Percentiles rank a stretch among this genome's conserved stretches.
phyloP scores from a whole-genome alignment of 164 flowering plant genomes.

The Aristolochia fimbriata region DNA sequence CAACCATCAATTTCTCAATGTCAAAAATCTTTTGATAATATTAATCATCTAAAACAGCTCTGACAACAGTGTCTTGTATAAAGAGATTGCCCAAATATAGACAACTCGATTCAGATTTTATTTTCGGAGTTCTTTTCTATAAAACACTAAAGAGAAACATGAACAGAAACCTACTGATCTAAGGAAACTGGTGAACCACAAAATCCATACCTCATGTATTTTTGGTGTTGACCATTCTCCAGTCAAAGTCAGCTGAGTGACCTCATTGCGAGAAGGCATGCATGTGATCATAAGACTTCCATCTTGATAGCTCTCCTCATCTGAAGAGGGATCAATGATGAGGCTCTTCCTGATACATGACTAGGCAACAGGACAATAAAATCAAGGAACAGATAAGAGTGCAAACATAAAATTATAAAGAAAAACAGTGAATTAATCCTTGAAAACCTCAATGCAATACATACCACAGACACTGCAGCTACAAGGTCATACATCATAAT shows the following conservation, averaged over 20 bases:
- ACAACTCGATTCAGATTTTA: neutral
- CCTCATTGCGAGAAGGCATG: constrained; percentile 91
- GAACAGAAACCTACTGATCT: too few relatives aligned
- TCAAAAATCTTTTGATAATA: too few relatives aligned
- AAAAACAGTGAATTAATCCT: too few relatives aligned
- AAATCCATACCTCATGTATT: constrained; percentile 54
- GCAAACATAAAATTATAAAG: too few relatives aligned
- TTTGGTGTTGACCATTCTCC: constrained; percentile 92
- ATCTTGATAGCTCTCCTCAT: constrained; percentile 84
- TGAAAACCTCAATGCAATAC: constrained; percentile 1
- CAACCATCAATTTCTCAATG: too few relatives aligned
- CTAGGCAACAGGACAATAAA: constrained; percentile 18
- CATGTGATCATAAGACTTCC: constrained; percentile 78
- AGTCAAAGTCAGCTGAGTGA: constrained; percentile 76
- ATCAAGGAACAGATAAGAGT: too few relatives aligned
- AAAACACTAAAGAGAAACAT: neutral
- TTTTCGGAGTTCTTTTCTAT: neutral
- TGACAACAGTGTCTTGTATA: too few relatives aligned
- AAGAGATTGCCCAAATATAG: neutral
- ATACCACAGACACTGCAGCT: constrained; percentile 88
- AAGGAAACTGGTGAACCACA: too few relatives aligned
- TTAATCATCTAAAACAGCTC: too few relatives aligned
- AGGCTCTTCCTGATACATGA: constrained; percentile 68
- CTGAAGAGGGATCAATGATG: constrained; percentile 75
- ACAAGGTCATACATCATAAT: constrained; percentile 93